Evolutionary conservation across 2,329 filamentous ascomycete genomes (phyloP), one percentile per base, ranked within the genome.

Genomic region (Aspergillus udagawae): DNA sequence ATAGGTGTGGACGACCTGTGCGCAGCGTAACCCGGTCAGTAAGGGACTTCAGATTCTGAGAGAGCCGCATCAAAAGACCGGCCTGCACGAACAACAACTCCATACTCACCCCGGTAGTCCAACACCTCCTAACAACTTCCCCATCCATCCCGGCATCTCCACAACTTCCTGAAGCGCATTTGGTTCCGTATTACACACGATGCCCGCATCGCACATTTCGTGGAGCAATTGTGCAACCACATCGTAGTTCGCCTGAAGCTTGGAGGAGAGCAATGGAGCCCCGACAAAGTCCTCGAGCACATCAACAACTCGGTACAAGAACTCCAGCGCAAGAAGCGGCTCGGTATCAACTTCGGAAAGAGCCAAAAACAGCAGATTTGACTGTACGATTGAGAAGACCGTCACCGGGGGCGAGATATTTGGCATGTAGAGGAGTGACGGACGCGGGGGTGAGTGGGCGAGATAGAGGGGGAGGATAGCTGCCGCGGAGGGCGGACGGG

Each of bases 171-270:
- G 84, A 68, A 99, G 77, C 21, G 92, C 91, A 79, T 99, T 97
- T 9, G 90, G 89, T 73, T 99, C 94, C 1, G 93, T 97, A 56
- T 91, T 96, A 68, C 84, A 89, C 38, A 97, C 83, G n/a, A 87
- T 83, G 17, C 94, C 94, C 44, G 87, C 91, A 80, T 99, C 94
- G 72, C 94, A 97, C 89, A 99, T 96, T 77, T 99, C 94, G 60
- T 87, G 91, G 58, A 97, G 81, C 27, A 99, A 79, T 77, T 99
- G 94, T 20, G 92, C 92, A 35, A 95, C 89, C 28, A 97, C 88
- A 84, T 97, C 91, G 76, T 97, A 97, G 74, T 86, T 92, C 64
- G 81, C 83, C 75, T 97, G 92, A 63, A 99, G 88, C 79, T 94
- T 96, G 70, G 83, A 84, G 21, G 92, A 88, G 56, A 97, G 79